Evolutionary conservation across 768 basidiomycete genomes (phyloP).

Genomic region (Termitomyces sp.): DNA sequence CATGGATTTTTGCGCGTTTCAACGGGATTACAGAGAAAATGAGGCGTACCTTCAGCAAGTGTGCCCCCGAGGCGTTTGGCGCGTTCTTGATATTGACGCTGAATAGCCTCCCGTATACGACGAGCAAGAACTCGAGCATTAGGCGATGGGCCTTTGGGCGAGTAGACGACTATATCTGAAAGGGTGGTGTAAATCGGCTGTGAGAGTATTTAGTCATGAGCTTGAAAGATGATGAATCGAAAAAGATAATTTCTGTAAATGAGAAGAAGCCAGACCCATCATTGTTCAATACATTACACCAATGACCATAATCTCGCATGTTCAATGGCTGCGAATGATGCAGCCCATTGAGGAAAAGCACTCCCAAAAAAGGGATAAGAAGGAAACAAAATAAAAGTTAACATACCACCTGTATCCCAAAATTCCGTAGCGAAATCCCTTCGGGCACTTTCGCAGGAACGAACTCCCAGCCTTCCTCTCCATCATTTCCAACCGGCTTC

Average conservation of each 20-base stretch:
- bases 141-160: constrained; percentile 56
- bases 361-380: constrained; percentile 1
- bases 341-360: background rate
- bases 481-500: constrained; percentile 1
- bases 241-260: too few relatives aligned
- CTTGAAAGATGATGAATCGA: background rate
- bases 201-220: constrained; percentile 2
- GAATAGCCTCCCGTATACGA: constrained; percentile 59
- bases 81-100: constrained; percentile 51
- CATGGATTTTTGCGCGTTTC: background rate
- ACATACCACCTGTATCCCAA: constrained; percentile 85
- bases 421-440: constrained; percentile 81
- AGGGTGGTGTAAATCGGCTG: constrained; percentile 83
- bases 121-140: constrained; percentile 59
- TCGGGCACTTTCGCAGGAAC: constrained; percentile 69
- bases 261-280: background rate
- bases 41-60: background rate
- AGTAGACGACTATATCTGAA: constrained; percentile 89
- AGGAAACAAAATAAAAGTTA: background rate
- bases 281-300: background rate
- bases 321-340: background rate
- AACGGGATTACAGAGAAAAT: background rate
- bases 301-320: background rate
- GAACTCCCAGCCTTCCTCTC: constrained; percentile 48
- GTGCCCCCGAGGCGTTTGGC: constrained; percentile 5